Percentiles rank a stretch among this genome's conserved stretches.
phyloP scores from a whole-genome alignment of 345 rosid species.

The Brassica carinata region DNA sequence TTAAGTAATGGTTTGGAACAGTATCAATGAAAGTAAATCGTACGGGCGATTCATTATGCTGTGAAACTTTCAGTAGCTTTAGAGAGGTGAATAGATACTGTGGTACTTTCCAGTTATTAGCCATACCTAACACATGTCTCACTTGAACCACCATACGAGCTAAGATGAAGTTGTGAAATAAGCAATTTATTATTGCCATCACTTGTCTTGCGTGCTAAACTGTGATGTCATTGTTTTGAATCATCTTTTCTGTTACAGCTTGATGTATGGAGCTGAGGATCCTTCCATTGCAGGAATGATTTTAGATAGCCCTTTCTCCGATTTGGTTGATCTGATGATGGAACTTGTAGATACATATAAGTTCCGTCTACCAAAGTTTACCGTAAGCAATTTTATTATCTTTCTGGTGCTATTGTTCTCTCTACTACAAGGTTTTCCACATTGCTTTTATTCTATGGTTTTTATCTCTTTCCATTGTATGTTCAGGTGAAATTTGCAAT shows the following conservation, averaged over 20 bases:
- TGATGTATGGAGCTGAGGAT: constrained; percentile 93
- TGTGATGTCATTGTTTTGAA: not conserved
- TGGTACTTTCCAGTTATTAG: not conserved
- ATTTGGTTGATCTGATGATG: constrained; percentile 93
- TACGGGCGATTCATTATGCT: not conserved
- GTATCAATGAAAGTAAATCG: not conserved
- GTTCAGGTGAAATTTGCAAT: constrained; percentile 91
- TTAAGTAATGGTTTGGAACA: not conserved
- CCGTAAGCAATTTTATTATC: constrained; percentile 54
- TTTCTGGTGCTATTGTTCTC: constrained; percentile 6
- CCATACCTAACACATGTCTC: not conserved
- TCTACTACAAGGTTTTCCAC: constrained; percentile 6
- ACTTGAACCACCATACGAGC: not conserved
- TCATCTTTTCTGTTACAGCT: constrained; percentile 49
- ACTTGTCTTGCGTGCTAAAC: constrained; percentile 11
- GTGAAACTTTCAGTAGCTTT: constrained; percentile 8
- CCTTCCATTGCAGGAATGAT: constrained; percentile 96
- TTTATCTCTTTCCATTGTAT: constrained; percentile 10
- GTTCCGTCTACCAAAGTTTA: constrained; percentile 81
- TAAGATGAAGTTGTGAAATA: not conserved
- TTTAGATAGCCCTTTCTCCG: constrained; percentile 90
- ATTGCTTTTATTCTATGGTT: not conserved
- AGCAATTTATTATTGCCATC: not conserved
- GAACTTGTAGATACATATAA: constrained; percentile 88
- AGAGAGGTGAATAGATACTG: not conserved